Base-by-base conservation (phyloP, 164 flowering plant species). In the Chloranthus sessilifolius region DNA sequence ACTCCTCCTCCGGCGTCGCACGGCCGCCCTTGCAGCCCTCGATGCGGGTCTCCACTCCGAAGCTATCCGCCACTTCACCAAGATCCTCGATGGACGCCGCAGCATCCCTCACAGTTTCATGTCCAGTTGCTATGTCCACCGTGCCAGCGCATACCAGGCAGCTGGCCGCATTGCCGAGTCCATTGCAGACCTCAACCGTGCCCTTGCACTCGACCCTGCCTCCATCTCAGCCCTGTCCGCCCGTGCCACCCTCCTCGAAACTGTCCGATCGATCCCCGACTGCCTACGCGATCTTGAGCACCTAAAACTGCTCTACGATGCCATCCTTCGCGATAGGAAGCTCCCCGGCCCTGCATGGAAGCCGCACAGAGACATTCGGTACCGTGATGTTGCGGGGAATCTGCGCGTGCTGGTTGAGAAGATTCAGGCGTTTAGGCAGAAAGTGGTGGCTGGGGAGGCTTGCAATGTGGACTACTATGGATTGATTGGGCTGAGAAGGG, bases 211-310 rank as follows among this genome's bases (percentile, higher is more conserved):
- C 8, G 81, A 89, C 33, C 92, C 97, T 0, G 60, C 83, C 4
- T 77, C 78, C 62, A 75, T 88, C 34, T 80, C 71, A 21, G 97
- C 99, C 1, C 81, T 94, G 0, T 69, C 71, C 5, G 70, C 78
- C 1, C 64, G 99, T 29, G 86, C 96, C 4, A 14, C 69, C 0
- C 73, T 94, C 15, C 69, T 89, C 1, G 99, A 94, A 29, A 16
- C 82, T 0, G 72, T 87, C 3, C 66, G 97, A 3, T 85, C 88
- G 61, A 52, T 76, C 15, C 84, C 96, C 1, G 99, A 94, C 45
- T 74, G 79, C 17, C 71, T 89, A 16, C 99, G 87, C 17, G 99
- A 94, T 50, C 78, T 94, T 0, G 97, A 94, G 43, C 99, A 94
- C 59, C 58, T 89, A 38, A 89, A 84, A 48, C 83, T 94, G 11